phyloP scores from a whole-genome alignment of 23 red algal species.

The Agarophyton chilense region DNA sequence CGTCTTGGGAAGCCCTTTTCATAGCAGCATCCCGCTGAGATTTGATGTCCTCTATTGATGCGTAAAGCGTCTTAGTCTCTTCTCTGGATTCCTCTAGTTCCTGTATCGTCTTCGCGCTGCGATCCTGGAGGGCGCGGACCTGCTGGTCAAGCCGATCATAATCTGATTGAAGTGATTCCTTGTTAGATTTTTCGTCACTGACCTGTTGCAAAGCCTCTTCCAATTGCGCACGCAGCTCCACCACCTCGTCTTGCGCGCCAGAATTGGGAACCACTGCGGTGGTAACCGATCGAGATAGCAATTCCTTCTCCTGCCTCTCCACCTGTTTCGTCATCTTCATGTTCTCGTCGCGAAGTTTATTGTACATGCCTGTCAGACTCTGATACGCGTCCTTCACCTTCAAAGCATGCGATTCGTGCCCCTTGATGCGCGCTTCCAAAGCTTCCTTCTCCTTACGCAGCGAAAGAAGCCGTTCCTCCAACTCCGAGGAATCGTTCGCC shows the following conservation, averaged over 20 bases:
- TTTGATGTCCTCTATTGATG: constrained; percentile 10
- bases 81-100: constrained; percentile 20
- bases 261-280: constrained; percentile 3
- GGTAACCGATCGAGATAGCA: not conserved
- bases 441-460: constrained; percentile 50
- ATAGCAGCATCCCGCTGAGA: constrained; percentile 65
- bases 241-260: not conserved
- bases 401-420: constrained; percentile 48
- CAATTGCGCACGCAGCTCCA: not conserved
- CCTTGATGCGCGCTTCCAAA: constrained; percentile 17
- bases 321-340: constrained; percentile 31
- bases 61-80: constrained; percentile 39
- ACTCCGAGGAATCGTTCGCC: not conserved
- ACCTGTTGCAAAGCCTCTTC: constrained; percentile 35
- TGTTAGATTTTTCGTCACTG: constrained; percentile 22
- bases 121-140: constrained; percentile 16
- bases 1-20: constrained; percentile 25
- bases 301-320: constrained; percentile 15
- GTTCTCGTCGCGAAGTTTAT: constrained; percentile 66
- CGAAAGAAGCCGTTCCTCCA: constrained; percentile 20
- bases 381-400: constrained; percentile 58
- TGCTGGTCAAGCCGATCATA: constrained; percentile 33
- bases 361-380: constrained; percentile 57
- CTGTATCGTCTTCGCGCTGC: not conserved
- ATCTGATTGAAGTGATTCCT: constrained; percentile 46